Percentiles rank a stretch among this genome's conserved stretches.
Conservation (phyloP, 2,329 filamentous ascomycete genomes). For the Penicillium polonicum region DNA sequence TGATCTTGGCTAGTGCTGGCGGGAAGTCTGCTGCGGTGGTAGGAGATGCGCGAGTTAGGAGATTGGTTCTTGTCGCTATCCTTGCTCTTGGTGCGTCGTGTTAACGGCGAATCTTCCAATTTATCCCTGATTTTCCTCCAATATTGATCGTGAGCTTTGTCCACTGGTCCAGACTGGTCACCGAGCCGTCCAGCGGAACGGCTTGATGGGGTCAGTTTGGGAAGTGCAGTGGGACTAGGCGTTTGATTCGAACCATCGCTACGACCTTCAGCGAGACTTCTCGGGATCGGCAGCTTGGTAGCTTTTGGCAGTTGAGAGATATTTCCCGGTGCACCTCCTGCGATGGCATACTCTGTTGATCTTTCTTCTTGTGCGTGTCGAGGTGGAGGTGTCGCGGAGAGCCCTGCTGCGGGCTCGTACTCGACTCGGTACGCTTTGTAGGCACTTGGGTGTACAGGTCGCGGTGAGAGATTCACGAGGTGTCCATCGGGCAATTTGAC, state of each 20-base stretch:
- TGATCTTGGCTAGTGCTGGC: constrained; percentile 9
- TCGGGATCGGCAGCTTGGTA: constrained; percentile 34
- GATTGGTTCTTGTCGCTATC: constrained; percentile 25
- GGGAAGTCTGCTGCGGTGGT: constrained; percentile 20
- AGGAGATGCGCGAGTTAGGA: constrained; percentile 19
- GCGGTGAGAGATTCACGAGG: constrained; percentile 32
- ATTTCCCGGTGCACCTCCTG: constrained; percentile 9
- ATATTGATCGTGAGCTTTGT: constrained; percentile 29
- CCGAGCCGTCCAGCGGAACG: constrained; percentile 11
- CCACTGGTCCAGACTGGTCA: constrained; percentile 11
- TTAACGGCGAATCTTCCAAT: constrained; percentile 26
- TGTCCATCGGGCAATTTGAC: constrained; percentile 32
- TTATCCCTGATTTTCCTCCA: constrained; percentile 30
- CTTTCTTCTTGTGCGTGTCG: constrained; percentile 3
- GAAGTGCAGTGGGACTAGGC: constrained; percentile 15
- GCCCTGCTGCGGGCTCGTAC: constrained; percentile 10
- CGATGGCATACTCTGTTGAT: constrained; percentile 9
- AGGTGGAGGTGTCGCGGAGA: constrained; percentile 8
- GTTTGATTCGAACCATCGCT: constrained; percentile 18
- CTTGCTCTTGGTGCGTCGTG: constrained; percentile 15
- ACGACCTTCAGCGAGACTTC: constrained; percentile 17
- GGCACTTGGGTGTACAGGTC: constrained; percentile 14
- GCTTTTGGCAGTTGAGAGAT: constrained; percentile 20
- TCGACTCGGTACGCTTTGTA: constrained; percentile 22
- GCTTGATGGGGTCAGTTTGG: constrained; percentile 10